Evolutionary conservation across 2,329 filamentous ascomycete genomes (phyloP).

Genomic region (Bipolaris cookei): DNA sequence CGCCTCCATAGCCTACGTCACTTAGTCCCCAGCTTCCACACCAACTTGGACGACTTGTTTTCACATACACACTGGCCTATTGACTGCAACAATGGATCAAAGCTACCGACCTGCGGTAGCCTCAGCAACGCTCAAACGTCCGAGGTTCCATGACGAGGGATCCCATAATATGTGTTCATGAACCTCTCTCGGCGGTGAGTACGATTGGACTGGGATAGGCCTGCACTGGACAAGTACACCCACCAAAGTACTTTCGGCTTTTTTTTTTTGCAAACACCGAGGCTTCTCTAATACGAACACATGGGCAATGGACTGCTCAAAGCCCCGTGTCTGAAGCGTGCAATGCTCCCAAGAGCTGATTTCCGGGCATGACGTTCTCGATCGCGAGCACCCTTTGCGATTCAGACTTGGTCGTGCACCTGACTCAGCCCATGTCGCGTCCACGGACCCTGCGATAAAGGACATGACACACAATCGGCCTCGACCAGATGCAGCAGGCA

Average conservation of each 20-base stretch:
- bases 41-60: neutral
- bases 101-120: neutral
- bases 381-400: neutral
- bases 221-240: neutral
- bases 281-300: slow-evolving; percentile 10
- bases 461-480: neutral
- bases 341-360: neutral
- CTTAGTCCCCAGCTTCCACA: neutral
- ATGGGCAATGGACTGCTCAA: slow-evolving; percentile 11
- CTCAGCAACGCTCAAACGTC: neutral
- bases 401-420: neutral
- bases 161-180: slow-evolving; percentile 3
- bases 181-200: slow-evolving; percentile 1
- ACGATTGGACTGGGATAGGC: slow-evolving; percentile 5
- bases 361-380: neutral
- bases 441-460: neutral
- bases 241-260: neutral
- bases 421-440: neutral
- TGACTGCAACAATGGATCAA: neutral
- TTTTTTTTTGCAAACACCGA: slow-evolving; percentile 1
- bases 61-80: neutral
- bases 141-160: slow-evolving; percentile 3
- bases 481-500: slow-evolving; percentile 1
- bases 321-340: neutral
- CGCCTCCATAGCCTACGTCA: slow-evolving; percentile 5